Base-by-base conservation (phyloP, 2,329 filamentous ascomycete genomes). In the Pseudonectria buxi region DNA sequence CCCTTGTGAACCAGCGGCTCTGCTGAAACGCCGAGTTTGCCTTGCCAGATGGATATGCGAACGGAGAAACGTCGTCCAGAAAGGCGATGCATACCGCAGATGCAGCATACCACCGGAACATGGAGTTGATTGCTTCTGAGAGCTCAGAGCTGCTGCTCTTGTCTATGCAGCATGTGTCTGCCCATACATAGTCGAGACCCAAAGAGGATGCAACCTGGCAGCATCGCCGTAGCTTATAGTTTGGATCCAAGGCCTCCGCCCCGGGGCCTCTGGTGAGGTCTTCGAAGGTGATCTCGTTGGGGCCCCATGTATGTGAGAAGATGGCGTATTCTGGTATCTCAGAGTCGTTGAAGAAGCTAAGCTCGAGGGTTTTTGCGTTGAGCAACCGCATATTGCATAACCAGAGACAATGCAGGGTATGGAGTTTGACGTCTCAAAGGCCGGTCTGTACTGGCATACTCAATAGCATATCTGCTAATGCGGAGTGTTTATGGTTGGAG, bases 151-250 rank as follows among this genome's bases (percentile, higher is more conserved):
- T 57, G 32, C 50, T 57, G 7, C 42, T 45, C 34, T 57, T 59
- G 30, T 59, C 55, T 13, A 59, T 59, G 29, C 55, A 59, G 30
- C 53, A 55, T 1, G 54, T 58, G 13, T 59, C 56, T 14, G 56
- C 45, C 56, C 56, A 59, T 6, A 59, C 25, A 13, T 55, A 55
- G 0, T 45, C 29, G 24, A 51, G 32, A 3, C 39, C 43, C 2
- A 50, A 31, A 4, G 39, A 41, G 6, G 30, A 26, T 6, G 51
- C 41, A 25, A 45, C 36, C 7, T 36, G 37, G 14, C 51, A 54
- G 30, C 50, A 46, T 18, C 40, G 35, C 14, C 43, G 32, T 7
- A 55, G 28, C 29, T 55, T 55, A 4, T 34, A 34, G 29, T 51
- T 41, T 32, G 15, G 26, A 31, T 26, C 13, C 24, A 11, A 35